Conservation (phyloP, 805 yeast species). For the Candida vartiovaarae region DNA sequence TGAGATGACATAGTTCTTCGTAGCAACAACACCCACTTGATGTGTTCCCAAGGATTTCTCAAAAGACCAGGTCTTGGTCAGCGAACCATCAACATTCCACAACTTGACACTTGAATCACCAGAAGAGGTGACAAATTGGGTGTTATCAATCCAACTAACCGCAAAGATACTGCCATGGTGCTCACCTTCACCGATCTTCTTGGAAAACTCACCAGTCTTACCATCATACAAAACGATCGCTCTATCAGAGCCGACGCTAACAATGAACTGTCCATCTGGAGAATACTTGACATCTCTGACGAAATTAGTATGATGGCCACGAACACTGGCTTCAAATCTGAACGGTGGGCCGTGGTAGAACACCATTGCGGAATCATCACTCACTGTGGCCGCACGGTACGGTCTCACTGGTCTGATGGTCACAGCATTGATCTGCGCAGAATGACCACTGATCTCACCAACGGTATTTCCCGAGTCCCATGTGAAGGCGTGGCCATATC, state of each 20-base stretch:
- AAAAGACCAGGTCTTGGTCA: slow-evolving; percentile 44
- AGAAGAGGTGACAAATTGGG: slow-evolving; percentile 68
- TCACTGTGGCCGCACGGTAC: slow-evolving; percentile 85
- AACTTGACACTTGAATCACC: slow-evolving; percentile 73
- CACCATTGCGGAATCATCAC: slow-evolving; percentile 82
- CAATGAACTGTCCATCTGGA: slow-evolving; percentile 68
- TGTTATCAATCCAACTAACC: slow-evolving; percentile 58
- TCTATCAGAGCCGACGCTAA: slow-evolving; percentile 83
- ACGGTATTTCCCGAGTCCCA: slow-evolving; percentile 96
- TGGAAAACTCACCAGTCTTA: slow-evolving; percentile 67
- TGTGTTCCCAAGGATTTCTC: slow-evolving; percentile 51
- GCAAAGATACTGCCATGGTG: slow-evolving; percentile 83
- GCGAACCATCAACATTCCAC: slow-evolving; percentile 48
- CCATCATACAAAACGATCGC: slow-evolving; percentile 77
- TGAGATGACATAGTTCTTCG: slow-evolving; percentile 55
- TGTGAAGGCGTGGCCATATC: slow-evolving; percentile 87
- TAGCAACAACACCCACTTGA: slow-evolving; percentile 70
- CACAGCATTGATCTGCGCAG: slow-evolving; percentile 76
- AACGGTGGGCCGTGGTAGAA: slow-evolving; percentile 92
- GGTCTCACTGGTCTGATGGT: slow-evolving; percentile 79
- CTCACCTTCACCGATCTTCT: slow-evolving; percentile 34
- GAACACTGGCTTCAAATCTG: slow-evolving; percentile 66
- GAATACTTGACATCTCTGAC: slow-evolving; percentile 77
- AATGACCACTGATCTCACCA: slow-evolving; percentile 93
- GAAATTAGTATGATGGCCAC: slow-evolving; percentile 72